These are phyloP conservation scores for Sphaerostilbella broomeana DNA, from an alignment of 2,329 filamentous ascomycete genomes.

Conservation along the genomic window DNA sequence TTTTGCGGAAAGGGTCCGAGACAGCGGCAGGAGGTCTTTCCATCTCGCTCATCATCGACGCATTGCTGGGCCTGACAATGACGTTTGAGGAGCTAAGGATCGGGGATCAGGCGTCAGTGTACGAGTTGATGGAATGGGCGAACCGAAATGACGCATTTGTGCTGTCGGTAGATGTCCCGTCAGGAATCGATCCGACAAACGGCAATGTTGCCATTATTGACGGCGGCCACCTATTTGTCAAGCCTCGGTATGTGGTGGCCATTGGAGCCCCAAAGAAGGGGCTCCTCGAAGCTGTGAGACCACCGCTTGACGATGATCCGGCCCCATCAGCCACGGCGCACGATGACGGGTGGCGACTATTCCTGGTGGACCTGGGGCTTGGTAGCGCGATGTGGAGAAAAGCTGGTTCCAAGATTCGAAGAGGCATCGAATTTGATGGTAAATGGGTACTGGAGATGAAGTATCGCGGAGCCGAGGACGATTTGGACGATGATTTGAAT, in stretches of 20 bases:
- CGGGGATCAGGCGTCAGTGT: slow-evolving; percentile 74
- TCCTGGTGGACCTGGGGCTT: slow-evolving; percentile 81
- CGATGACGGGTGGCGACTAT: slow-evolving; percentile 67
- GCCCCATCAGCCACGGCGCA: slow-evolving; percentile 26
- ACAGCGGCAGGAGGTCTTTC: slow-evolving; percentile 41
- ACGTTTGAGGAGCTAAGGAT: slow-evolving; percentile 83
- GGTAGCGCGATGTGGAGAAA: slow-evolving; percentile 78
- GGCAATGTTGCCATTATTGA: slow-evolving; percentile 63
- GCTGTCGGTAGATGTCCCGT: slow-evolving; percentile 84
- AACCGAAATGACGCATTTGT: slow-evolving; percentile 80
- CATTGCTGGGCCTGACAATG: slow-evolving; percentile 76
- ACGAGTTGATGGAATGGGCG: slow-evolving; percentile 88
- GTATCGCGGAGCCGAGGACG: slow-evolving; percentile 35
- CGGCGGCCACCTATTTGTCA: slow-evolving; percentile 70
- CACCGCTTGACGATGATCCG: slow-evolving; percentile 34
- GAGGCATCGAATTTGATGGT: slow-evolving; percentile 81
- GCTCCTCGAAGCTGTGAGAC: slow-evolving; percentile 67
- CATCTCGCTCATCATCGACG: slow-evolving; percentile 80
- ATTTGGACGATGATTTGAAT: slow-evolving; percentile 15
- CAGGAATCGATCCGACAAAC: slow-evolving; percentile 74
- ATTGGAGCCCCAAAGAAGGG: slow-evolving; percentile 84
- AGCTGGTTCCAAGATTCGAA: slow-evolving; percentile 70
- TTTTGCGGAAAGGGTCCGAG: slow-evolving; percentile 42
- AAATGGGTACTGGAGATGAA: slow-evolving; percentile 75
- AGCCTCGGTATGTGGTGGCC: slow-evolving; percentile 74